phyloP scores from a whole-genome alignment of 2,329 filamentous ascomycete species.

The Fusarium mundagurra region DNA sequence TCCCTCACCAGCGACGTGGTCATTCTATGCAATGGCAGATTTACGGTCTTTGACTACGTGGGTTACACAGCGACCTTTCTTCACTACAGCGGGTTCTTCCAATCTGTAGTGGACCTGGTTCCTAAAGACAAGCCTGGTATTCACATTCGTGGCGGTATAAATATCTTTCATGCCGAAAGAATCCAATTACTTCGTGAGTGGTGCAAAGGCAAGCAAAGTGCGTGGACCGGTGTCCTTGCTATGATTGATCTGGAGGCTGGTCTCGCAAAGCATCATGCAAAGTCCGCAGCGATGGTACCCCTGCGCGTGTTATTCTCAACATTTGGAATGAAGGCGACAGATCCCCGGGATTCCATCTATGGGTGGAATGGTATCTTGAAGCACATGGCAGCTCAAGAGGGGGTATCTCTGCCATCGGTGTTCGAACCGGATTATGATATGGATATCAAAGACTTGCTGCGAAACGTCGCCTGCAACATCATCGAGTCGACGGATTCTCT shows the following conservation, averaged over 20 bases:
- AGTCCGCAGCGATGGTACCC: background rate
- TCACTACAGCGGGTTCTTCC: background rate
- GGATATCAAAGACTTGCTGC: background rate
- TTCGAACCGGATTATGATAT: background rate
- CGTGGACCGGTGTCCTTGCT: background rate
- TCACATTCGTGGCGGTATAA: background rate
- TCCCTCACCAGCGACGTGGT: background rate
- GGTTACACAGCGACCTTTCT: background rate
- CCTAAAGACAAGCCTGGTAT: background rate
- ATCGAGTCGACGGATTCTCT: background rate
- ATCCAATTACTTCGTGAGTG: background rate
- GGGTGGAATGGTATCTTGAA: background rate
- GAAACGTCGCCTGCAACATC: background rate
- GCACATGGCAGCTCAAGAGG: background rate
- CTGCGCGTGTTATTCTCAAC: background rate
- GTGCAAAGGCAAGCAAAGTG: background rate
- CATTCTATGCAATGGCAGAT: background rate
- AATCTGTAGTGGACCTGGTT: background rate
- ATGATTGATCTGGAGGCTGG: background rate
- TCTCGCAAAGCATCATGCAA: background rate
- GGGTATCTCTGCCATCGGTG: rapidly evolving
- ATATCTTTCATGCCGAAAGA: background rate
- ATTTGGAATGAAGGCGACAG: background rate
- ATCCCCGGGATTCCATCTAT: background rate
- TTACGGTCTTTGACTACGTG: background rate